These are phyloP conservation scores for Monilinia vaccinii-corymbosi DNA, from an alignment of 2,329 filamentous ascomycete genomes.

Conservation along the genomic window DNA sequence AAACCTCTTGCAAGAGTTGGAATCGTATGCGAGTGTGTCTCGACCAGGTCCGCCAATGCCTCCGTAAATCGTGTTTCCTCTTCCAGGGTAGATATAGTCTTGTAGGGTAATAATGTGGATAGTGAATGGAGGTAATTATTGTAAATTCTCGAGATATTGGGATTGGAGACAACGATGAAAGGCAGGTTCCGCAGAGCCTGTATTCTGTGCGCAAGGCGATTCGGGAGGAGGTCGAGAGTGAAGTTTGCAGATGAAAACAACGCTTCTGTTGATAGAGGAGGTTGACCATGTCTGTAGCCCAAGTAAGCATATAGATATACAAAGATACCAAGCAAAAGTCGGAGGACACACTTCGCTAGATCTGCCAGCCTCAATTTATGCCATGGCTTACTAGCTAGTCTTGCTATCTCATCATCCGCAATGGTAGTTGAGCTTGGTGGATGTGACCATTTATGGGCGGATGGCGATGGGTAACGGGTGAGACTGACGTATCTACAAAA, in stretches of 20 bases:
- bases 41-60: constrained; percentile 88
- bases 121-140: constrained; percentile 92
- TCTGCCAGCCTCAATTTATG: constrained; percentile 80
- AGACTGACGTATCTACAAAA: constrained; percentile 2
- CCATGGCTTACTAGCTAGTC: constrained; percentile 67
- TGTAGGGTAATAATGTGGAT: constrained; percentile 78
- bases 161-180: constrained; percentile 97
- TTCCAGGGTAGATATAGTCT: constrained; percentile 61
- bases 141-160: constrained; percentile 89
- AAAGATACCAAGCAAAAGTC: background rate
- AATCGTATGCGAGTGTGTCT: constrained; percentile 91
- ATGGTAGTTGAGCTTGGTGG: constrained; percentile 41
- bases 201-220: constrained; percentile 87
- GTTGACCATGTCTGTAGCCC: constrained; percentile 58
- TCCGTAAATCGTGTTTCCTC: constrained; percentile 89
- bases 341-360: constrained; percentile 61
- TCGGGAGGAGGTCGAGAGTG: constrained; percentile 82
- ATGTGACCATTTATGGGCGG: constrained; percentile 32
- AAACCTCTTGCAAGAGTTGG: constrained; percentile 87
- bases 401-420: constrained; percentile 67
- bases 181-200: constrained; percentile 88
- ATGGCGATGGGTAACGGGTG: constrained; percentile 24
- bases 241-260: constrained; percentile 91
- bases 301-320: constrained; percentile 9
- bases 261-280: constrained; percentile 70